Evolutionary conservation across 2,329 filamentous ascomycete species (phyloP), one percentile per base, ranked within the genome.

Genomic region (Fusarium palustre): DNA sequence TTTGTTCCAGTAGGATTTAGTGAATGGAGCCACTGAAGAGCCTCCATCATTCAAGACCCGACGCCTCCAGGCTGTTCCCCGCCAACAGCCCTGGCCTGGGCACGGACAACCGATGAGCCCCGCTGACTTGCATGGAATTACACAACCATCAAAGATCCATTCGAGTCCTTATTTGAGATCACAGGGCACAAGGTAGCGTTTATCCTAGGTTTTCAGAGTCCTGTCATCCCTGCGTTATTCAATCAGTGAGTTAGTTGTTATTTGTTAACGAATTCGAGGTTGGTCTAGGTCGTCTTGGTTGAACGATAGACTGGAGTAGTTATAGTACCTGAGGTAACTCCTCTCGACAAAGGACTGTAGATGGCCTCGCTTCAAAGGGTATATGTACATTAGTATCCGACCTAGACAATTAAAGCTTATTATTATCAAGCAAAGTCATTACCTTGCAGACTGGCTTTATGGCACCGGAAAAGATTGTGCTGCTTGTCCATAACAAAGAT

Each of bases 11-110:
- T 28, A 28, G 12, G 25, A 47, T 65, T 66, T 66, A 72, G 70
- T 57, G 68, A 55, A 52, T 43, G 33, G 55, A 24, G 36, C 36
- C 53, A 38, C 68, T 71, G 59, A 66, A 70, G 70, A 70, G 61
- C 62, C 70, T 58, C n/a, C n/a, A n/a, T n/a, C 55, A 67, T 50
- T 8, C 53, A 46, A 38, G 33, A 33, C 43, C n/a, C n/a, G n/a
- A n/a, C n/a, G n/a, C n/a, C n/a, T n/a, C n/a, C n/a, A n/a, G 42
- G 34, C 46, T 24, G 45, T 34, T 53, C 68, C 64, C 56, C 49
- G 46, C 56, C 54, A 49, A 60, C 34, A 10, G 22, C 53, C 54
- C 64, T 42, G 31, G 20, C 20, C 7, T 49, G 42, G 24, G 53
- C 53, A 38, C 64, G 58, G 42, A 36, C 45, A 41, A 36, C 15